phyloP scores from a whole-genome alignment of 257 asterid species.

The Lantana camara region DNA sequence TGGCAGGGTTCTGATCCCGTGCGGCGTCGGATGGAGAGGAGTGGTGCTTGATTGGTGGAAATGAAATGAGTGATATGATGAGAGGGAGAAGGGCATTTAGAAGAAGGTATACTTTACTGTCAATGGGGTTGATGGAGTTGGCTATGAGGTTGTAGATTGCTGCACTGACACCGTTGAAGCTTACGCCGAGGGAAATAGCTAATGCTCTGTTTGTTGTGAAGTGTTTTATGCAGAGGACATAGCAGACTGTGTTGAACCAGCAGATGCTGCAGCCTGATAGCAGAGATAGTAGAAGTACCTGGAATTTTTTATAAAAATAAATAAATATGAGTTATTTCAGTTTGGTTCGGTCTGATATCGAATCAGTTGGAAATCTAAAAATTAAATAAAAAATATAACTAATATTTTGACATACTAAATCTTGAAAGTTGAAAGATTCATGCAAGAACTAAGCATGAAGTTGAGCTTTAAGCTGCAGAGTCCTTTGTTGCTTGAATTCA shows the following conservation, averaged over 20 bases:
- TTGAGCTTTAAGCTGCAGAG: no score
- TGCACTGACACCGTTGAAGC: constrained; percentile 68
- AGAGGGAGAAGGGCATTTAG: constrained; percentile 60
- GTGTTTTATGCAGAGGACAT: constrained; percentile 57
- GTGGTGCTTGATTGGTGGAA: constrained; percentile 35
- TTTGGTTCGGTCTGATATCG: no score
- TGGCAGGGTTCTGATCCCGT: constrained; percentile 33
- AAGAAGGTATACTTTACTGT: constrained; percentile 48
- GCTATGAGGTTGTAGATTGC: constrained; percentile 61
- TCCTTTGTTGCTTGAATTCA: no score
- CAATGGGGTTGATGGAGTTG: constrained; percentile 46
- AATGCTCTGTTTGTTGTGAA: constrained; percentile 50
- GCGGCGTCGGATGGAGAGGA: constrained; percentile 24
- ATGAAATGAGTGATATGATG: constrained; percentile 35
- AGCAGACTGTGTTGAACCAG: constrained; percentile 76
- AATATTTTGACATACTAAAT: no score
- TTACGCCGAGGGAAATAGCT: constrained; percentile 58
- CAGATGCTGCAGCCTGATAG: constrained; percentile 67
- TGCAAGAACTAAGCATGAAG: no score
- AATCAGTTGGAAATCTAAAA: no score
- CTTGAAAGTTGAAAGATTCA: no score
- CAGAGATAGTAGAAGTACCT: constrained; percentile 56
- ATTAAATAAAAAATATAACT: no score
- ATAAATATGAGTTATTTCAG: no score
- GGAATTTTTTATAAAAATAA: constrained; percentile 17